A percentile compares a stretch with the other conserved stretches of the same genome.
These are phyloP conservation scores for Russula lepida DNA, from an alignment of 768 basidiomycete genomes.

Conservation along the genomic window DNA sequence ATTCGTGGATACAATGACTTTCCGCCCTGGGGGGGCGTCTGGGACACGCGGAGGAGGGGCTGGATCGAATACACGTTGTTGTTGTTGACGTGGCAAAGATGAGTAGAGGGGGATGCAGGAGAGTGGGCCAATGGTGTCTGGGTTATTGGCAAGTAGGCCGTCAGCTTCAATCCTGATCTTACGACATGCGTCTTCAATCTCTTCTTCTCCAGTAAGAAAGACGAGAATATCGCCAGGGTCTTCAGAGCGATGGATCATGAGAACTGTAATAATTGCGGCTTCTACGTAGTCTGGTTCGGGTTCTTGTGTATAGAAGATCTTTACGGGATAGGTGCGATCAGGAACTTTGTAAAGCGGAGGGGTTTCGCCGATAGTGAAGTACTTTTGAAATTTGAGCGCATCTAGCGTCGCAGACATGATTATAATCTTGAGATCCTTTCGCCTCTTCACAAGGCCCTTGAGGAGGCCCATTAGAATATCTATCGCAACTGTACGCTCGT, in stretches of 20 bases:
- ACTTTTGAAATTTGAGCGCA: conserved; percentile 92
- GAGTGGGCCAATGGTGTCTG: conserved; percentile 74
- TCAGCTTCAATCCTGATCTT: conserved; percentile 91
- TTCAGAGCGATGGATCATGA: conserved; percentile 96
- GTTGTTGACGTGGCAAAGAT: conserved; percentile 86
- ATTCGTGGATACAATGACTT: conserved; percentile 92
- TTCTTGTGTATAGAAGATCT: conserved; percentile 88
- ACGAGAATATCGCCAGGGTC: conserved; percentile 87
- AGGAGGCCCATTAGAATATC: conserved; percentile 98
- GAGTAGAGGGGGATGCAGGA: conserved; percentile 92
- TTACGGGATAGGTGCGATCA: conserved; percentile 90
- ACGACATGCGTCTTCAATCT: conserved; percentile 92
- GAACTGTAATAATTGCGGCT: conserved; percentile 88
- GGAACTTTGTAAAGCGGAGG: conserved; percentile 87
- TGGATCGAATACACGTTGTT: conserved; percentile 93
- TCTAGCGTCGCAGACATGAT: conserved; percentile 99
- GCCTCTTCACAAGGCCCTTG: conserved; percentile 71
- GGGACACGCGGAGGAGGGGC: conserved; percentile 55
- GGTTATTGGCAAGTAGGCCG: conserved; percentile 61
- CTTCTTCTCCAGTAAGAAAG: conserved; percentile 97
- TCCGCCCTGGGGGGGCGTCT: conserved; percentile 78
- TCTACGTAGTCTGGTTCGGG: conserved; percentile 95
- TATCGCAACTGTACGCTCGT: conserved; percentile 95
- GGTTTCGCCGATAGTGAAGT: conserved; percentile 51
- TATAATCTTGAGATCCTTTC: conserved; percentile 90